Base-by-base conservation (phyloP, 2,329 filamentous ascomycete species). In the Colletotrichum tofieldiae region DNA sequence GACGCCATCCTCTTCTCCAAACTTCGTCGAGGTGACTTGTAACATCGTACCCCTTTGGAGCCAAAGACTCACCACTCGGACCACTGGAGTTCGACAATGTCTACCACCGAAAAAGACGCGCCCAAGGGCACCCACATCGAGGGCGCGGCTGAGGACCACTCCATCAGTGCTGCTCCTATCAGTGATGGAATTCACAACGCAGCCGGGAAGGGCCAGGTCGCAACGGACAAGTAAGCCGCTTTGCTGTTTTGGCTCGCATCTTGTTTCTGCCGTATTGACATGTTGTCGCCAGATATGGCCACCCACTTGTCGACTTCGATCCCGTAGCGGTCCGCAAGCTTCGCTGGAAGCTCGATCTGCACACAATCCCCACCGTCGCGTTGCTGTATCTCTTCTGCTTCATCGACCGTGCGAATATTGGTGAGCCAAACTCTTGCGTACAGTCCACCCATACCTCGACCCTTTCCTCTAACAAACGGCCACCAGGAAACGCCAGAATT, bases 401-500 rank as follows among this genome's bases (percentile, higher is more conserved):
- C 80, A 93, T 93, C 74, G 92, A 93, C 76, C 86, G 92, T n/a
- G 90, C 92, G 32, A 94, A 93, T 73, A 92, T 94, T 47, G 92
- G 91, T 91, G 77, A 77, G 83, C 74, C 9, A 55, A 23, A 14
- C 2, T 12, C 35, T 26, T n/a, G 18, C 7, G 9, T 5, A 23
- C 2, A 18, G 5, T 12, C 1, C 5, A n/a, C 18, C 5, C 1
- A 20, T 12, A 9, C n/a, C 14, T 58, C 26, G 12, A 2, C 20
- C 1, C 12, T 2, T 0, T n/a, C 16, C 6, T 26, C 39, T 61
- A 14, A 67, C 39, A 12, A n/a, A 6, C 4, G 16, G 12, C 2
- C 16, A 11, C 1, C 51, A 92, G 90, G 91, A n/a, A 94, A 93
- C 78, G 92, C 91, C 2, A 87, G 86, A 73, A 83, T 93, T 23